Percentiles rank a stretch among this genome's conserved stretches.
phyloP scores from a whole-genome alignment of 768 basidiomycete species.

The Termitomyces sp. region DNA sequence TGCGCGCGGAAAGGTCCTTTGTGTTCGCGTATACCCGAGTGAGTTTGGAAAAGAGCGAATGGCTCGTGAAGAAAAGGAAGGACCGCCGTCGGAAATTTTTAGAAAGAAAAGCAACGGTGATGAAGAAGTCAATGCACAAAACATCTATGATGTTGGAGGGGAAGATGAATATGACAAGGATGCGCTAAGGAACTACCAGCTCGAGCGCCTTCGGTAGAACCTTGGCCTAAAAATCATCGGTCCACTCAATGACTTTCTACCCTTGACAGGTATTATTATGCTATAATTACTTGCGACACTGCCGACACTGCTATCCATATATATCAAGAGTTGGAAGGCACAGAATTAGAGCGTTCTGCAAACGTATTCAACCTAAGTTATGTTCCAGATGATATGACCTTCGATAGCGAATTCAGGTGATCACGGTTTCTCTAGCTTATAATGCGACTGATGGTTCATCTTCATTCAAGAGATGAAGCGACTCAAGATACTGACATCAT shows the following conservation, averaged over 20 bases:
- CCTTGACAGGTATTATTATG: constrained; percentile 82
- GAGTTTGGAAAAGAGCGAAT: constrained; percentile 88
- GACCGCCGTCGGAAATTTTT: constrained; percentile 85
- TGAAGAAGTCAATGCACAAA: constrained; percentile 60
- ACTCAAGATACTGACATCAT: constrained; percentile 51
- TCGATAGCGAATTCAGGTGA: constrained; percentile 75
- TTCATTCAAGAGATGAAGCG: constrained; percentile 69
- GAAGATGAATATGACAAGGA: constrained; percentile 85
- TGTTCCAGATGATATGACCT: constrained; percentile 85
- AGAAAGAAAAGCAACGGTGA: constrained; percentile 39
- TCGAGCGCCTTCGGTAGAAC: constrained; percentile 83
- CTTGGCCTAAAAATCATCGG: background rate
- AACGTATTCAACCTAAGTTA: constrained; percentile 95
- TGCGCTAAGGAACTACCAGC: constrained; percentile 84
- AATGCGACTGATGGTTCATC: background rate
- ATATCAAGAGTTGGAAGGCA: constrained; percentile 83
- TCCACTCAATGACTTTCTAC: background rate
- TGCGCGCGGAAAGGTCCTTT: constrained; percentile 62
- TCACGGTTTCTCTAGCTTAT: background rate
- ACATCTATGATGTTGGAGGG: constrained; percentile 58
- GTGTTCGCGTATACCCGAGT: constrained; percentile 86
- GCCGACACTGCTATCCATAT: constrained; percentile 73
- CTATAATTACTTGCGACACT: constrained; percentile 85
- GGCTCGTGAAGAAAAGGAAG: constrained; percentile 83
- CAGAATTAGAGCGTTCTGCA: constrained; percentile 94